phyloP scores from a whole-genome alignment of 2,329 filamentous ascomycete species.

The Elsinoe arachidis region DNA sequence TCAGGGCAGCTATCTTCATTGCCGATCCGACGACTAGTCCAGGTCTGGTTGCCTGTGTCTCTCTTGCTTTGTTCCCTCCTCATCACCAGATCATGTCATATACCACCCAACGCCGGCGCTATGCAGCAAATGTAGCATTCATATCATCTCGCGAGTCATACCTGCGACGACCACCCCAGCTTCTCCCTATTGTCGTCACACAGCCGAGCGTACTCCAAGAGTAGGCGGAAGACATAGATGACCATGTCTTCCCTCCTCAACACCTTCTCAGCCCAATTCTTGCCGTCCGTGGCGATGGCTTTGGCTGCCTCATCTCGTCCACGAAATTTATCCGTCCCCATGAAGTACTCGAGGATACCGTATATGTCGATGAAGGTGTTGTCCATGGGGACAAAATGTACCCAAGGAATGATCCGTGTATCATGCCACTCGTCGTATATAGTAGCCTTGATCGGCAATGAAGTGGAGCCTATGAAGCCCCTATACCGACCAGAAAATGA shows the following conservation, averaged over 20 bases:
- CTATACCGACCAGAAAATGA: constrained; percentile 33
- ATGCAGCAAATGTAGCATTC: constrained; percentile 8
- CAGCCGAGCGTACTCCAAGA: constrained; percentile 37
- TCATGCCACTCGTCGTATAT: constrained; percentile 78
- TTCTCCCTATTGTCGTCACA: constrained; percentile 34
- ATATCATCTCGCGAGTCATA: neutral
- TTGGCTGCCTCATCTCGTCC: constrained; percentile 49
- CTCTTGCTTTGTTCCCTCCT: neutral
- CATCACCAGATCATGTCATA: neutral
- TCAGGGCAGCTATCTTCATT: neutral
- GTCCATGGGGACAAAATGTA: constrained; percentile 74
- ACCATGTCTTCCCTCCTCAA: constrained; percentile 65
- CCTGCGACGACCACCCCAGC: constrained; percentile 29
- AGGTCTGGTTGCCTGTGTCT: neutral
- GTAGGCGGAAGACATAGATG: constrained; percentile 57
- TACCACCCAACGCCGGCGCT: neutral
- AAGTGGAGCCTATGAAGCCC: constrained; percentile 57
- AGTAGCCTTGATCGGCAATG: constrained; percentile 67
- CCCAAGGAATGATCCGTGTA: constrained; percentile 58
- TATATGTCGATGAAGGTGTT: constrained; percentile 64
- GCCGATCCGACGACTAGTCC: neutral
- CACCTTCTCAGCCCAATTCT: constrained; percentile 60
- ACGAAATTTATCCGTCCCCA: constrained; percentile 39
- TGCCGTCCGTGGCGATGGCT: constrained; percentile 56
- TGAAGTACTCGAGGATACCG: constrained; percentile 65